phyloP scores from a whole-genome alignment of 2,329 filamentous ascomycete species.

The Sclerotinia borealis region DNA sequence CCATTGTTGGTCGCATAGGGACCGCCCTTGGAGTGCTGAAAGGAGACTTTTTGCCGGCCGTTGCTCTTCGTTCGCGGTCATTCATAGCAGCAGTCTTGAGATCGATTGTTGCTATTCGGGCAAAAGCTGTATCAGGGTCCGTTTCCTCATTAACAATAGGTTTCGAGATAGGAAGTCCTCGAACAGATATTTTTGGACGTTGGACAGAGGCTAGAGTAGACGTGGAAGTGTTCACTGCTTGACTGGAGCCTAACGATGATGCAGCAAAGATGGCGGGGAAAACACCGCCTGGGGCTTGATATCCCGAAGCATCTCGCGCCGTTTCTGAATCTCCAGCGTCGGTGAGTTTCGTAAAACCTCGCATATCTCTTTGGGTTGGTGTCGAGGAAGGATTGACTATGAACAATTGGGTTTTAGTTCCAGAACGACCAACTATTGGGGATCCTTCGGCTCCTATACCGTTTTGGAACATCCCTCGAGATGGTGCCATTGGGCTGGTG shows the following conservation, averaged over 20 bases:
- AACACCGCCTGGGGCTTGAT: conserved; percentile 27
- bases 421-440: conserved; percentile 22
- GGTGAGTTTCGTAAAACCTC: conserved; percentile 24
- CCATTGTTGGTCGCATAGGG: conserved; percentile 20
- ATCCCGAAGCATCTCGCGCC: conserved; percentile 21
- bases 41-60: conserved; percentile 20
- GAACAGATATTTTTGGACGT: conserved; percentile 25
- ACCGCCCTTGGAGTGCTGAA: conserved; percentile 24
- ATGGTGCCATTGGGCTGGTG: conserved; percentile 18
- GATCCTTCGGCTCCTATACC: conserved; percentile 23
- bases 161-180: conserved; percentile 29
- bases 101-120: conserved; percentile 31
- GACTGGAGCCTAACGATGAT: conserved; percentile 13
- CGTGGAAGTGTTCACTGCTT: neutral
- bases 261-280: conserved; percentile 21
- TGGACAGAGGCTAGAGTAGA: conserved; percentile 19
- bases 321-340: conserved; percentile 10
- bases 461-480: conserved; percentile 22
- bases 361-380: conserved; percentile 18
- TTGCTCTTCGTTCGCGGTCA: conserved; percentile 29
- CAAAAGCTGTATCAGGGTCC: conserved; percentile 20
- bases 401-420: conserved; percentile 27
- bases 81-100: conserved; percentile 29
- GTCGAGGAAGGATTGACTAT: conserved; percentile 31
- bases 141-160: conserved; percentile 22